phyloP scores from a whole-genome alignment of 768 basidiomycete genomes.

The Sporobolomyces pararoseus region DNA sequence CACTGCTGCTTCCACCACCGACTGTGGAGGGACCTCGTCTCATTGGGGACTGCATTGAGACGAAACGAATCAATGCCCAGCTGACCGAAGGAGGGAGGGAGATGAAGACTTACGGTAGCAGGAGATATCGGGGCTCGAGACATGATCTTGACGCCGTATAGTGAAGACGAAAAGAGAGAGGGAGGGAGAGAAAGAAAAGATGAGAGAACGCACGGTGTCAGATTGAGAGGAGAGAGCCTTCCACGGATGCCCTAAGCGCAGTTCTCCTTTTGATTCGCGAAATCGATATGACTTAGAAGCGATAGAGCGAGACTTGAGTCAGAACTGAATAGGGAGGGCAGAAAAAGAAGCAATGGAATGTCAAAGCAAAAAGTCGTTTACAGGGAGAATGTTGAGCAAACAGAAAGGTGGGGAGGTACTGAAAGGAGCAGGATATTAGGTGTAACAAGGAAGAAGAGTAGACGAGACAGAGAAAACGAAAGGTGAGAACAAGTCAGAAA shows the following conservation, averaged over 20 bases:
- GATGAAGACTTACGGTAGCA: not conserved
- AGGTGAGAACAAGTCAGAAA: too few relatives aligned
- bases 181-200: not conserved
- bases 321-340: too few relatives aligned
- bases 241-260: too few relatives aligned
- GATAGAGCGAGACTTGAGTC: too few relatives aligned
- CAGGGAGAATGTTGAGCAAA: not conserved
- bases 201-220: conserved; percentile 5
- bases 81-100: not conserved
- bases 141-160: not conserved
- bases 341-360: not conserved
- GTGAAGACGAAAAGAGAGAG: not conserved
- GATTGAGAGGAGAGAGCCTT: too few relatives aligned
- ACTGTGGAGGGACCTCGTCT: not conserved
- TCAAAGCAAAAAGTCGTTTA: too few relatives aligned
- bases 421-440: not conserved
- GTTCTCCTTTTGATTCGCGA: too few relatives aligned
- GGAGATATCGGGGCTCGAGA: not conserved
- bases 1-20: too few relatives aligned
- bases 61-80: not conserved
- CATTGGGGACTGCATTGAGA: not conserved
- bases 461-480: not conserved
- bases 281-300: too few relatives aligned
- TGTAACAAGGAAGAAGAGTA: not conserved
- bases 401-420: not conserved